Percentiles rank a stretch among this genome's conserved stretches.
phyloP scores from a whole-genome alignment of 176 grass and related monocot genomes.

The Juncus effusus region DNA sequence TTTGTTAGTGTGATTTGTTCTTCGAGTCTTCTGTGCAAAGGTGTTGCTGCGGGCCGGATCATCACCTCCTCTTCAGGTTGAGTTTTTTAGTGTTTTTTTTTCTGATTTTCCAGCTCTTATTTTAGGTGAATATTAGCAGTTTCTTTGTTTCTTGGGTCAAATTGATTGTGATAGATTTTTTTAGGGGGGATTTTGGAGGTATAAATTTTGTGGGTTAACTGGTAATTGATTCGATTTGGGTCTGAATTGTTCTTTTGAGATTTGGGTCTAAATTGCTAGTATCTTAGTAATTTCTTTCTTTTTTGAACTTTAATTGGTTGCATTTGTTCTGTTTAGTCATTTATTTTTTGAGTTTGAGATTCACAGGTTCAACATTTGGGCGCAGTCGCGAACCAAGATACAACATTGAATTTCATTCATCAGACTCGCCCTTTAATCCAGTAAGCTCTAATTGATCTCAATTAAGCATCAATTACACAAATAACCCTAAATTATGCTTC shows the following conservation, averaged over 20 bases:
- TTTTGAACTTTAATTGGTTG: no score
- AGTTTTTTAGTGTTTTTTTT: background rate
- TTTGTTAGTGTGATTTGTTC: background rate
- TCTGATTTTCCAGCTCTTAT: background rate
- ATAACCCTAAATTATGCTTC: background rate
- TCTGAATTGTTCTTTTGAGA: background rate
- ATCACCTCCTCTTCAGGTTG: conserved; percentile 28
- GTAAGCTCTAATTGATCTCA: conserved; percentile 27
- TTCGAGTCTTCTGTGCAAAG: background rate
- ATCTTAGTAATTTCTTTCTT: no score
- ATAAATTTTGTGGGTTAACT: no score
- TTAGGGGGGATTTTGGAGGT: no score
- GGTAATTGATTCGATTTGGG: background rate
- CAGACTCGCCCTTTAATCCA: conserved; percentile 38
- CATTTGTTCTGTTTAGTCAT: background rate
- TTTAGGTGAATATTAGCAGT: background rate
- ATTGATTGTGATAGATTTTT: no score
- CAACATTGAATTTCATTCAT: conserved; percentile 36
- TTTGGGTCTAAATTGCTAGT: no score
- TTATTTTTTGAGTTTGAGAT: background rate
- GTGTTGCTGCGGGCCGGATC: conserved; percentile 19
- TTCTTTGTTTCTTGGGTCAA: background rate
- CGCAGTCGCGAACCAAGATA: conserved; percentile 52
- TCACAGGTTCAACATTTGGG: conserved; percentile 41
- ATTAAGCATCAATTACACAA: background rate